A percentile compares a stretch with the other conserved stretches of the same genome.
Conservation (phyloP, 768 basidiomycete genomes). For the Flagelloscypha sp. region DNA sequence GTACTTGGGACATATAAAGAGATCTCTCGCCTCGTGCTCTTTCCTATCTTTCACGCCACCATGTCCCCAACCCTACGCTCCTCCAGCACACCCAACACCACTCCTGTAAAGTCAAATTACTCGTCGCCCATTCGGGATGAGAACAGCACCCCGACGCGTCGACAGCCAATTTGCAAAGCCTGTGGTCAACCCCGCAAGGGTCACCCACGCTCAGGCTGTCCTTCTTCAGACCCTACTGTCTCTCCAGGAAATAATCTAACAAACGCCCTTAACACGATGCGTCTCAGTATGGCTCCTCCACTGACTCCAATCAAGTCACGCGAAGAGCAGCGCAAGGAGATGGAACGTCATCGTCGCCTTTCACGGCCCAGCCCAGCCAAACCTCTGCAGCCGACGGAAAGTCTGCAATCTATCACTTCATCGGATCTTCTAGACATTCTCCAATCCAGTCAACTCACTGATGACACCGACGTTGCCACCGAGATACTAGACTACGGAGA, state of each 20-base stretch:
- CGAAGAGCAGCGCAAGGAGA: slow-evolving; percentile 6
- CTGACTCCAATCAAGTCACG: slow-evolving; percentile 5
- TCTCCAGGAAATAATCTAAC: slow-evolving; percentile 27
- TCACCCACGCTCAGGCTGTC: slow-evolving; percentile 59
- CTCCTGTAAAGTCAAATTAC: slow-evolving; percentile 1
- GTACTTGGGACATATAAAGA: no score
- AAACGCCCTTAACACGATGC: slow-evolving; percentile 6
- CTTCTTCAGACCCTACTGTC: slow-evolving; percentile 26
- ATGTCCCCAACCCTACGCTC: no score
- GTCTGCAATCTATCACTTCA: slow-evolving; percentile 44
- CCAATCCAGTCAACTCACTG: slow-evolving; percentile 34
- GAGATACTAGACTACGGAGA: slow-evolving; percentile 23
- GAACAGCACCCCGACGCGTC: slow-evolving; percentile 36
- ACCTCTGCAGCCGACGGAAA: slow-evolving; percentile 26
- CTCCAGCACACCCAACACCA: no score
- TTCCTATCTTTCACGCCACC: no score
- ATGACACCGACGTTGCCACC: slow-evolving; percentile 18
- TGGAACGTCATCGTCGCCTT: slow-evolving; percentile 23
- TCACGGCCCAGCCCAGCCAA: slow-evolving; percentile 11
- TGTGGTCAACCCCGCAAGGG: slow-evolving; percentile 48
- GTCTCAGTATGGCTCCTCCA: no score
- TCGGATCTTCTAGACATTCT: slow-evolving; percentile 39
- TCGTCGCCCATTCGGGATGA: neutral
- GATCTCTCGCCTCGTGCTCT: no score
- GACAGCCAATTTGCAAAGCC: slow-evolving; percentile 44